Evolutionary conservation across 2,329 filamentous ascomycete species (phyloP), one percentile per base, ranked within the genome.

Genomic region (Talaromyces sp.): DNA sequence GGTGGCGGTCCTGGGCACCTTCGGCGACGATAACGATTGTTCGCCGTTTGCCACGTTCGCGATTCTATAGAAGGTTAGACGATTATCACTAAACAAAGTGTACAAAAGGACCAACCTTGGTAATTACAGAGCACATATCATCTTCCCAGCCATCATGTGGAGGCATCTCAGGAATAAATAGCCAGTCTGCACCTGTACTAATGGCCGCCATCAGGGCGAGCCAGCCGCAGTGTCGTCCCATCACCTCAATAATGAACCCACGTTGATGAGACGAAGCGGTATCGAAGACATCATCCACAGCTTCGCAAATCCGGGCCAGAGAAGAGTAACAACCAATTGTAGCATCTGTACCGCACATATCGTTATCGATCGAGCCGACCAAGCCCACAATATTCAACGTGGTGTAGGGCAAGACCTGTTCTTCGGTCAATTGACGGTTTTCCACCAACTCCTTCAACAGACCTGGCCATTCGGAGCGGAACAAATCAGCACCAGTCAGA

Each of bases 221-320:
- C 94, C 94, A 99, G 62, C 94, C 94, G 73, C 94, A 99, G 76
- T 99, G 93, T 60, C 94, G 84, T 52, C 94, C 94, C 94, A 99
- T 99, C 68, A 99, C 94, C 74, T 97, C 94, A 62, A 99, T 89
- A 58, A 99, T 92, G 74, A 99, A 99, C 39, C 94, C 94, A 66
- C 94, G 84, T 63, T 96, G 95, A 75, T 99, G 94, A 28, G 92
- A 97, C 54, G 93, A 93, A 0, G 94, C 97, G 19, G 93, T 92
- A 75, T 99, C 93, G 66, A 99, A 79, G 28, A 79, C 96, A 70
- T 91, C 93, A 77, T 99, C 94, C 59, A 99, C 90, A 70, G 93
- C 90, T 72, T 97, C 89, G 76, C 93, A 97, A 66, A 99, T 96
- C 60, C 93, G 87, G 50, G 89, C 86, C 57, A 99, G 83, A 22